Percentiles rank a stretch among this genome's conserved stretches.
phyloP scores from a whole-genome alignment of 768 basidiomycete genomes.

The Hygrophoropsis aurantiaca region DNA sequence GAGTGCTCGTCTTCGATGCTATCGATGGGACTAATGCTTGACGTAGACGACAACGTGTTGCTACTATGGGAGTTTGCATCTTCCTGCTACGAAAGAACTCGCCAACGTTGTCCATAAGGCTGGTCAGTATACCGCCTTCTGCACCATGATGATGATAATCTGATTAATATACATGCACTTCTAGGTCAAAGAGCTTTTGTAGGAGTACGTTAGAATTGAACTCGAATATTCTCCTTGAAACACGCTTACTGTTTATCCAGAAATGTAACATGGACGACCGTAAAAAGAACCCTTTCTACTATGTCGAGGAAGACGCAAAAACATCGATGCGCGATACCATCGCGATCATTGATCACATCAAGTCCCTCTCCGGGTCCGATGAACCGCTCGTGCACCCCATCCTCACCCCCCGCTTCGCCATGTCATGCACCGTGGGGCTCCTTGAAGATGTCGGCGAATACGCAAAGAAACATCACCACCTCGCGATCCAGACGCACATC shows the following conservation, averaged over 20 bases:
- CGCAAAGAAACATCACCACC: slow-evolving; percentile 52
- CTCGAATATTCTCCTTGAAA: neutral
- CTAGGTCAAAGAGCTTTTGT: slow-evolving; percentile 84
- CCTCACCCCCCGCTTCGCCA: slow-evolving; percentile 95
- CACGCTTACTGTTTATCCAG: slow-evolving; percentile 17
- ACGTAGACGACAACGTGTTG: slow-evolving; percentile 91
- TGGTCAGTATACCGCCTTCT: slow-evolving; percentile 40
- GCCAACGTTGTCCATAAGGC: slow-evolving; percentile 68
- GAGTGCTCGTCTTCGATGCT: neutral
- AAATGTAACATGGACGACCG: slow-evolving; percentile 56
- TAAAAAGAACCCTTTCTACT: slow-evolving; percentile 63
- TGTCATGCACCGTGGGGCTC: slow-evolving; percentile 78
- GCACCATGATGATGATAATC: neutral
- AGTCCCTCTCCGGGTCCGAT: slow-evolving; percentile 42
- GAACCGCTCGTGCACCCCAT: slow-evolving; percentile 81
- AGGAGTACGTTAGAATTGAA: slow-evolving; percentile 52
- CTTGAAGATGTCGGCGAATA: slow-evolving; percentile 61
- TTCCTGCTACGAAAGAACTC: slow-evolving; percentile 76
- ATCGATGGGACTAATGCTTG: slow-evolving; percentile 5
- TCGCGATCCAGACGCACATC: slow-evolving; percentile 92
- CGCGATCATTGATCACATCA: slow-evolving; percentile 69
- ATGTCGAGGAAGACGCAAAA: slow-evolving; percentile 62
- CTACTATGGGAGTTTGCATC: slow-evolving; percentile 84
- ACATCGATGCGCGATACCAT: slow-evolving; percentile 63
- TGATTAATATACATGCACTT: neutral